Conservation (phyloP, 441 rosid genomes). For the Rhodomyrtus psidioides region DNA sequence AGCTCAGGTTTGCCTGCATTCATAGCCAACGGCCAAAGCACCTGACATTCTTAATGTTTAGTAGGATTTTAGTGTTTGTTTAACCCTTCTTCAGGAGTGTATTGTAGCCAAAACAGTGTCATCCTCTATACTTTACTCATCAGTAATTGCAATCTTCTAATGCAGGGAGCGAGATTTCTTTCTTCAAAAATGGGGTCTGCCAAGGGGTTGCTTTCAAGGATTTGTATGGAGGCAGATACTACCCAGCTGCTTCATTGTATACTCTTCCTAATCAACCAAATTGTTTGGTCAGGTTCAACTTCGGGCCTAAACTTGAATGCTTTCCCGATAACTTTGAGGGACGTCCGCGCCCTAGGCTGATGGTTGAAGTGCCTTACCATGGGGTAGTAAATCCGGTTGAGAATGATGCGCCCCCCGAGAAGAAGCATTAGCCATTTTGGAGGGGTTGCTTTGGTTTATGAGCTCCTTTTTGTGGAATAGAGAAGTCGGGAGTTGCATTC, state of each 20-base stretch:
- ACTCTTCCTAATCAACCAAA: constrained; percentile 92
- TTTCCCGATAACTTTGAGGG: constrained; percentile 72
- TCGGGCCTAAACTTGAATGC: constrained; percentile 79
- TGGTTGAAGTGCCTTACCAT: constrained; percentile 82
- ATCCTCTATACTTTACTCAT: neutral
- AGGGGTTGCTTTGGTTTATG: neutral
- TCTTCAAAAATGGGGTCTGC: constrained; percentile 81
- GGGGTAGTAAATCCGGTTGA: constrained; percentile 52
- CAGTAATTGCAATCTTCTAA: neutral
- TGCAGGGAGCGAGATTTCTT: constrained; percentile 93
- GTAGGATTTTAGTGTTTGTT: neutral
- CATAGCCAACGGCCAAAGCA: neutral
- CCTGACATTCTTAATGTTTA: neutral
- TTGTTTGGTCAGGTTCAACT: constrained; percentile 84
- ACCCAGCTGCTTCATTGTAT: constrained; percentile 98
- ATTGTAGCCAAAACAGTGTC: neutral
- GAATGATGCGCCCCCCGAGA: constrained; percentile 50
- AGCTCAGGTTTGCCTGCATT: neutral
- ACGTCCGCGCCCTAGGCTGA: constrained; percentile 61
- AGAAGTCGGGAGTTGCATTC: neutral
- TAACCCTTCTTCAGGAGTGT: neutral
- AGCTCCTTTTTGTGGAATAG: neutral
- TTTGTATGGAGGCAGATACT: constrained; percentile 76
- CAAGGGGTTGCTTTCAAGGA: constrained; percentile 95
- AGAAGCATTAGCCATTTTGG: constrained; percentile 37